A percentile compares a stretch with the other conserved stretches of the same genome.
Evolutionary conservation across 1,284 basidiomycete species (phyloP).

Genomic region (Ustilago shanxiensis): DNA sequence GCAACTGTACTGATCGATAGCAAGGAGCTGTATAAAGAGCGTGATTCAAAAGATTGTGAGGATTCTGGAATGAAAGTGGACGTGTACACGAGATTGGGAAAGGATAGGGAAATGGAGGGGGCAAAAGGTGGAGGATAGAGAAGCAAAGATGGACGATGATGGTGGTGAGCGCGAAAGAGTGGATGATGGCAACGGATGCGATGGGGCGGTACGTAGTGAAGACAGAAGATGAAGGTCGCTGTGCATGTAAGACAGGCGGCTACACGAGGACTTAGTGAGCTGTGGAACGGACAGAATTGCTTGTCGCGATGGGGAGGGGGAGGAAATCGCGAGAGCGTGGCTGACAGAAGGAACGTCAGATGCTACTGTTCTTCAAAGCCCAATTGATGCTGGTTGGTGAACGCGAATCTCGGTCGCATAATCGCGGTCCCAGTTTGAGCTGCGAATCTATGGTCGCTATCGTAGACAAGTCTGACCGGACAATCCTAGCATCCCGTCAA

Average conservation of each 20-base stretch:
- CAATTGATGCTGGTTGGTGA: neutral
- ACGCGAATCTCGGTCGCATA: neutral
- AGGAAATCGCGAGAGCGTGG: neutral
- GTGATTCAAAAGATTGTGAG: neutral
- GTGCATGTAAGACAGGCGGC: neutral
- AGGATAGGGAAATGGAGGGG: neutral
- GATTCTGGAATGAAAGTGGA: neutral
- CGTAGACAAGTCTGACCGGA: neutral
- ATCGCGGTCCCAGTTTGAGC: neutral
- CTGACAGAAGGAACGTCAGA: neutral
- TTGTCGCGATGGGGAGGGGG: neutral
- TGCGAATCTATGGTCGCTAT: neutral
- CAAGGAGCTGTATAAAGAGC: neutral
- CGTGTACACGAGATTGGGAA: neutral
- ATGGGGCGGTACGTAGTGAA: too few relatives aligned
- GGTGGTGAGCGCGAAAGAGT: constrained; percentile 5
- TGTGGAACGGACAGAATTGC: neutral
- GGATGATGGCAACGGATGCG: neutral
- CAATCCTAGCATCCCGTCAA: too few relatives aligned
- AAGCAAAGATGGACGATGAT: neutral
- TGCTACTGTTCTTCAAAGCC: too few relatives aligned
- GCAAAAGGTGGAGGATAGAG: neutral
- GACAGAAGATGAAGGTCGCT: neutral
- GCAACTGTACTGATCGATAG: neutral
- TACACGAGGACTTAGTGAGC: neutral